Percentiles rank a stretch among this genome's conserved stretches.
Evolutionary conservation across 1,284 basidiomycete species (phyloP).

Genomic region (Trametes pubescens): DNA sequence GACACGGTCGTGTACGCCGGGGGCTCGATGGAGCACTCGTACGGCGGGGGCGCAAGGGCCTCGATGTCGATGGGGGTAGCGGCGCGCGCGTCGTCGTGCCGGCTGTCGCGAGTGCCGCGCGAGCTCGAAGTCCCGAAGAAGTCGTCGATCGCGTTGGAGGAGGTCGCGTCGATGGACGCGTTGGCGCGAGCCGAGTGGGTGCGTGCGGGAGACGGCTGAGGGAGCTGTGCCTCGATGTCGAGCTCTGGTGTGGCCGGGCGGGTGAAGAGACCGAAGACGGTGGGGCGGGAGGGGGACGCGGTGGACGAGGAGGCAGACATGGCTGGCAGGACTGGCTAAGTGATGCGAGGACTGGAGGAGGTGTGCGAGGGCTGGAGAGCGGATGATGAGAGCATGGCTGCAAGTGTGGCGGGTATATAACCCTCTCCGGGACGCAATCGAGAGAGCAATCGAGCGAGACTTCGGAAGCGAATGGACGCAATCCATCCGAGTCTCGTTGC

Average conservation of each 20-base stretch:
- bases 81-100: slow-evolving; percentile 36
- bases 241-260: slow-evolving; percentile 26
- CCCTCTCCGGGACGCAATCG: slow-evolving; percentile 16
- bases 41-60: slow-evolving; percentile 36
- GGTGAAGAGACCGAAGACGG: slow-evolving; percentile 23
- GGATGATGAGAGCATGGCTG: slow-evolving; percentile 22
- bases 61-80: slow-evolving; percentile 21
- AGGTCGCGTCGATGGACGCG: slow-evolving; percentile 24
- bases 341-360: slow-evolving; percentile 1
- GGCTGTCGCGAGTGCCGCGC: slow-evolving; percentile 41
- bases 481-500: slow-evolving; percentile 4
- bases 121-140: slow-evolving; percentile 40
- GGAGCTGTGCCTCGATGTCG: slow-evolving; percentile 26
- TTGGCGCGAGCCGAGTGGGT: slow-evolving; percentile 26
- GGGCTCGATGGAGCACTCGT: slow-evolving; percentile 34
- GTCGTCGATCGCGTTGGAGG: slow-evolving; percentile 39
- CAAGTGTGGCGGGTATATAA: slow-evolving; percentile 17
- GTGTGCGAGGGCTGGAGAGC: slow-evolving; percentile 5
- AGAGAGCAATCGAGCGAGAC: slow-evolving; percentile 14
- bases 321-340: slow-evolving; percentile 2
- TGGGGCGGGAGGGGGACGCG: slow-evolving; percentile 18
- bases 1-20: slow-evolving; percentile 38
- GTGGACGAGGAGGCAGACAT: slow-evolving; percentile 22
- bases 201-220: slow-evolving; percentile 18
- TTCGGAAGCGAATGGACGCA: slow-evolving; percentile 1